These are phyloP conservation scores for Aristolochia contorta DNA, from an alignment of 164 flowering plant genomes.

Conservation along the genomic window DNA sequence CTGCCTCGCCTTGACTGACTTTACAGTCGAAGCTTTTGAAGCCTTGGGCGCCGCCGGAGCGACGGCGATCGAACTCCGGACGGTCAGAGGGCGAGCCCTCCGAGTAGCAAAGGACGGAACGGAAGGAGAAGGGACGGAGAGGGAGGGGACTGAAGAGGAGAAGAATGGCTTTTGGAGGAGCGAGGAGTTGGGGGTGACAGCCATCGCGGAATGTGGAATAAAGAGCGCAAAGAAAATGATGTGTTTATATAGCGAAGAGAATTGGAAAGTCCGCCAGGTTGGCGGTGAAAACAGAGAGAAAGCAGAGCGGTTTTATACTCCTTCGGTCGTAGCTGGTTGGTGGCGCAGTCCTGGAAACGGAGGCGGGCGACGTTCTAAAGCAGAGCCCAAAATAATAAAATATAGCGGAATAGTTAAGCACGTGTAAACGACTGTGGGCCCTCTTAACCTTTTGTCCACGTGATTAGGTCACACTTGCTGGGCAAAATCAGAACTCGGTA, in stretches of 20 bases:
- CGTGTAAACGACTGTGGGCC: too few species aligned
- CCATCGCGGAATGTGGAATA: conserved; percentile 1
- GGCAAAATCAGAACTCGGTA: too few species aligned
- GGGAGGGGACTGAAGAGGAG: conserved; percentile 4
- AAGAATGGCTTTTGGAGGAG: conserved; percentile 8
- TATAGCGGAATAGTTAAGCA: too few species aligned
- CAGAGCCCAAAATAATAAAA: too few species aligned
- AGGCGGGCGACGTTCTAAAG: too few species aligned
- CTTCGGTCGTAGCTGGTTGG: neutral
- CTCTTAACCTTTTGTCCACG: too few species aligned
- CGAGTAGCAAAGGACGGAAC: conserved; percentile 5
- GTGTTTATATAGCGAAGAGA: neutral
- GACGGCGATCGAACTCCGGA: conserved; percentile 35
- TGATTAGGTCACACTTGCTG: too few species aligned
- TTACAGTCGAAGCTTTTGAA: conserved; percentile 27
- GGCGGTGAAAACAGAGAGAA: conserved; percentile 5
- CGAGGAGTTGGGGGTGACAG: conserved; percentile 2
- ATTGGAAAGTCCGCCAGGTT: conserved; percentile 4
- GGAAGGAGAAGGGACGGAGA: conserved; percentile 14
- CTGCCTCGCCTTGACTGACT: conserved; percentile 85
- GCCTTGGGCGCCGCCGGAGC: conserved; percentile 19
- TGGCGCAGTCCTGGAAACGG: neutral
- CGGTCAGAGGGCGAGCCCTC: conserved; percentile 13
- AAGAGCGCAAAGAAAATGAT: neutral
- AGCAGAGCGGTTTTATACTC: too few species aligned